phyloP scores from a whole-genome alignment of 805 yeast species.

The Diddensiella santjacobensis region DNA sequence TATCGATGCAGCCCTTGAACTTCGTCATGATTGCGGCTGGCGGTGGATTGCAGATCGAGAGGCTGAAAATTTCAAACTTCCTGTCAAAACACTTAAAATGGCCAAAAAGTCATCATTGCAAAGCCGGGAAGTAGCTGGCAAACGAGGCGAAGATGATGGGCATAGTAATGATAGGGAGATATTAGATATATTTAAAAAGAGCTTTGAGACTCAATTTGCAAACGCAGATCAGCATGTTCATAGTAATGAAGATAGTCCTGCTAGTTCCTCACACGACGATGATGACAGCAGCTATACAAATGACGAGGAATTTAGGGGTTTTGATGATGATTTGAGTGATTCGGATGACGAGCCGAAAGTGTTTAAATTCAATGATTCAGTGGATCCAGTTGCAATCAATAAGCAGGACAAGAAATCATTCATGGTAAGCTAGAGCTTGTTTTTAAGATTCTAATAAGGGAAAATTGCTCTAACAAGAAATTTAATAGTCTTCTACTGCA shows the following conservation, averaged over 20 bases:
- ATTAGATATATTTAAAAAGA: conserved; percentile 22
- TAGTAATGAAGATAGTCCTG: conserved; percentile 6
- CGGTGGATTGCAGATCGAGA: neutral
- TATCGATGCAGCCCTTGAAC: conserved; percentile 92
- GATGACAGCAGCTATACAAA: conserved; percentile 3
- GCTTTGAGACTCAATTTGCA: conserved; percentile 35
- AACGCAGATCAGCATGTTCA: conserved; percentile 13
- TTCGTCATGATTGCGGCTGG: conserved; percentile 56
- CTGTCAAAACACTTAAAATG: neutral
- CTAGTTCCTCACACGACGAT: neutral
- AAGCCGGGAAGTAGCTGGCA: neutral
- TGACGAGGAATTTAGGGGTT: conserved; percentile 22
- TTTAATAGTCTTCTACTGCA: conserved; percentile 27
- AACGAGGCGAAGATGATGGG: neutral
- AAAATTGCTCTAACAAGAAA: neutral
- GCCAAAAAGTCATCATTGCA: neutral
- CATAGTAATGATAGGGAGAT: neutral
- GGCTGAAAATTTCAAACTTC: neutral
- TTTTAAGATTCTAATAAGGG: neutral
- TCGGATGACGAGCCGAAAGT: conserved; percentile 28
- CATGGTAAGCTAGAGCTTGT: conserved; percentile 21
- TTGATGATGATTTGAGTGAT: conserved; percentile 17
- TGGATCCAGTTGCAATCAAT: conserved; percentile 15
- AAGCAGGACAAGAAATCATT: conserved; percentile 28
- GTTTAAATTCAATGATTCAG: conserved; percentile 33